Evolutionary conservation across 2,329 filamentous ascomycete species (phyloP), one percentile per base, ranked within the genome.

Genomic region (Neopestalotiopsis sp.): DNA sequence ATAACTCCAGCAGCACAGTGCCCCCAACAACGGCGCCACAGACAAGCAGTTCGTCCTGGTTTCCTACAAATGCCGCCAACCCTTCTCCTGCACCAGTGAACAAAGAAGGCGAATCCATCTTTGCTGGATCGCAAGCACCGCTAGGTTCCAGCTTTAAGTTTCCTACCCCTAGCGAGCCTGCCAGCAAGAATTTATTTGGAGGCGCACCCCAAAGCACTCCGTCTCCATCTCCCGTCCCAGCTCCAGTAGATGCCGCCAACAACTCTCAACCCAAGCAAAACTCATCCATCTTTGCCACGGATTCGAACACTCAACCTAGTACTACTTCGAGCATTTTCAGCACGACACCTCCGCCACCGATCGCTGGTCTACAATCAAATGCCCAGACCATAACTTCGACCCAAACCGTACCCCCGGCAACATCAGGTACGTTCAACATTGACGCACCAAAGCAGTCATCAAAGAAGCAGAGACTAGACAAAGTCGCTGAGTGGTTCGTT

Each of bases 401-500:
- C 10, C 34, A 38, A 59, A 34, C 10, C 57, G 30, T 34, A n/a
- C 3, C 57, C 5, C 9, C 24, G 12, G 20, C 57, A 2, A 28
- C 12, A 14, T 7, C 7, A 30, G 4, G 24, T 59, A 24, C 14
- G 9, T n/a, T 17, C 9, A n/a, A 1, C 34, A 38, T 38, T 32
- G 62, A n/a, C 12, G 62, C 42, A n/a, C 64, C 68, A 1, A 70
- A 73, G 7, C 68, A 73, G 24, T 40, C 68, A 0, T 71, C 71
- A 6, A 73, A 76, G 49, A 70, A 78, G 30, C 85, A 89, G 68
- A 73, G 80, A 2, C 80, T 89, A 72, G 83, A 77, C 6, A 81
- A 85, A 62, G 84, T 90, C 38, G 82, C 85, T 0, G 82, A 80
- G 32, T 90, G 88, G 88, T 85, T 85, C 67, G 85, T 89, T 3